These are phyloP conservation scores for Fonsecaea erecta DNA, from an alignment of 2,329 filamentous ascomycete genomes.

Conservation along the genomic window DNA sequence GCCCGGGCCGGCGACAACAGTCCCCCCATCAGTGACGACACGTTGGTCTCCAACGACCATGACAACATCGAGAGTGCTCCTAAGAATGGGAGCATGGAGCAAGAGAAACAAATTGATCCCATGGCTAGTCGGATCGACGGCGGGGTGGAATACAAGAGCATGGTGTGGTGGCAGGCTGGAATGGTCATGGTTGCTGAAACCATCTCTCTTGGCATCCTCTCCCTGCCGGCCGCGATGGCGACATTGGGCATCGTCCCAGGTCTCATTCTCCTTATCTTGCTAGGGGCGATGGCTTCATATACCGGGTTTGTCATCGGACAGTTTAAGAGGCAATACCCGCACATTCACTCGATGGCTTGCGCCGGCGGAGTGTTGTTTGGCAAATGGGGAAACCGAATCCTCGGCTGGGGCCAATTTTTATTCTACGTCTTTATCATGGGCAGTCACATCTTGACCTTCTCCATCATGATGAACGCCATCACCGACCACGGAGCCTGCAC, in stretches of 20 bases:
- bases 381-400: constrained; percentile 63
- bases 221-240: constrained; percentile 58
- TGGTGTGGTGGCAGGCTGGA: constrained; percentile 35
- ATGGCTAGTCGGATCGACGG: constrained; percentile 25
- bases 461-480: constrained; percentile 69
- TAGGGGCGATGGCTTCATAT: constrained; percentile 63
- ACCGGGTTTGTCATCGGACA: constrained; percentile 65
- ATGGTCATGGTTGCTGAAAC: constrained; percentile 63
- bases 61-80: not conserved
- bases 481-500: constrained; percentile 66
- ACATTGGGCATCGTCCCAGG: constrained; percentile 59
- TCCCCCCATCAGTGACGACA: constrained; percentile 3
- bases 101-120: constrained; percentile 19
- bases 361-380: constrained; percentile 63
- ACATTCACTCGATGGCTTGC: constrained; percentile 70
- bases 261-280: constrained; percentile 58
- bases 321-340: constrained; percentile 58
- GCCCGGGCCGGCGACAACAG: not conserved
- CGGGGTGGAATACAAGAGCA: constrained; percentile 32
- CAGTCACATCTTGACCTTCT: constrained; percentile 72
- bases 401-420: constrained; percentile 65
- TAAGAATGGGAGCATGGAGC: constrained; percentile 12
- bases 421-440: constrained; percentile 72
- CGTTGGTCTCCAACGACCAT: constrained; percentile 3
- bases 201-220: constrained; percentile 62